Conservation (phyloP, 225 moss, liverwort and hornwort species). For the Thuidium tamariscinum region DNA sequence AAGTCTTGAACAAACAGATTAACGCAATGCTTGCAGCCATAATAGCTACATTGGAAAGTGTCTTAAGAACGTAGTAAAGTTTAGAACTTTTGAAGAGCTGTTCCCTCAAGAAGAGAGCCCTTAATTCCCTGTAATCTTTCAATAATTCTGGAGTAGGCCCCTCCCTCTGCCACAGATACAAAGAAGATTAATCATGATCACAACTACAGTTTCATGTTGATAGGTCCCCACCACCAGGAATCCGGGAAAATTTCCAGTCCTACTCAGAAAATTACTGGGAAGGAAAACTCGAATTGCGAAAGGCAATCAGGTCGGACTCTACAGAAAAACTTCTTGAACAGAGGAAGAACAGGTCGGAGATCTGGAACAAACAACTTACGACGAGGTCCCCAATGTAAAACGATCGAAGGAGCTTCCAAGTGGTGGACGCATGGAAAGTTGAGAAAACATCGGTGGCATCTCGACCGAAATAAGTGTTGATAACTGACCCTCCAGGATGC, state of each 20-base stretch:
- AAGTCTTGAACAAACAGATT: conserved; percentile 24
- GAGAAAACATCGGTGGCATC: conserved; percentile 85
- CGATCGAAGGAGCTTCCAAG: conserved; percentile 56
- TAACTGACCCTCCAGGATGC: conserved; percentile 85
- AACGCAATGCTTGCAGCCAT: conserved; percentile 55
- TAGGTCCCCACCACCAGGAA: background rate
- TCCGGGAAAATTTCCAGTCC: too few relatives aligned
- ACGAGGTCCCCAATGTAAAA: conserved; percentile 65
- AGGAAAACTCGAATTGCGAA: background rate
- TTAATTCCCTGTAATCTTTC: conserved; percentile 76
- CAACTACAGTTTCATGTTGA: background rate
- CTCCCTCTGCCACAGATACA: conserved; percentile 27
- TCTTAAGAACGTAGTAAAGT: conserved; percentile 46
- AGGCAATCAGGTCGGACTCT: background rate
- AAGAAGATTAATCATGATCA: background rate
- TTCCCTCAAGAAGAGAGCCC: conserved; percentile 45
- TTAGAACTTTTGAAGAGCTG: conserved; percentile 79
- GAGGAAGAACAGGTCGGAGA: background rate
- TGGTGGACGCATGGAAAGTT: conserved; percentile 61
- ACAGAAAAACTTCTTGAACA: background rate
- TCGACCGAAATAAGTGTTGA: conserved; percentile 65
- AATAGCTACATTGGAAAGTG: conserved; percentile 40
- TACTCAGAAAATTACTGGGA: background rate
- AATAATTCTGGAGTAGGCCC: conserved; percentile 54
- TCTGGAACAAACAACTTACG: background rate